phyloP scores from a whole-genome alignment of 352 stramenopile genomes.

The Phytophthora crassamura region DNA sequence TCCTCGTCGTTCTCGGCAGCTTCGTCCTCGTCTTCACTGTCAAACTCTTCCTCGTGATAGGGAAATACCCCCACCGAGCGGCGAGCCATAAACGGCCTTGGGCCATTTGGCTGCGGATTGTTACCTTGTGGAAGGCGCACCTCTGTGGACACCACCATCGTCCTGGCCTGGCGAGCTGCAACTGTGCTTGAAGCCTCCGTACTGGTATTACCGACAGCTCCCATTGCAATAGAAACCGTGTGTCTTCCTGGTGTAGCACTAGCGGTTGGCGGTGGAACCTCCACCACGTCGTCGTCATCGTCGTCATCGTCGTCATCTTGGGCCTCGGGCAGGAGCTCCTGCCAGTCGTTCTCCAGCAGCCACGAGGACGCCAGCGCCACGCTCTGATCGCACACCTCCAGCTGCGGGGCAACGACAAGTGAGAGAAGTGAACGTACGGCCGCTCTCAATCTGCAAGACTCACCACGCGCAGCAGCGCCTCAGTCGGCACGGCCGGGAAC shows the following conservation, averaged over 20 bases:
- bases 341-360: conserved; percentile 70
- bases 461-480: conserved; percentile 47
- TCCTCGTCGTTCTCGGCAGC: conserved; percentile 56
- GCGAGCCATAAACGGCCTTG: not conserved
- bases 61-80: not conserved
- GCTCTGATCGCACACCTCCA: conserved; percentile 61
- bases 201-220: not conserved
- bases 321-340: conserved; percentile 39
- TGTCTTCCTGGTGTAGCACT: not conserved
- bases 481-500: conserved; percentile 45
- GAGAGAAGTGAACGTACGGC: not conserved
- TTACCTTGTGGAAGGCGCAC: not conserved
- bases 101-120: not conserved
- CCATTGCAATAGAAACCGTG: not conserved
- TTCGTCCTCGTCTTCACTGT: conserved; percentile 50
- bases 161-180: not conserved
- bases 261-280: not conserved
- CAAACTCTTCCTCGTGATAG: conserved; percentile 21
- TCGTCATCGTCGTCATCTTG: not conserved
- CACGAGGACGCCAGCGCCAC: conserved; percentile 62
- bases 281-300: not conserved
- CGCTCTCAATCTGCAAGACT: not conserved
- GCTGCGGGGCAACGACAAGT: conserved; percentile 24
- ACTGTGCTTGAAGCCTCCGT: not conserved
- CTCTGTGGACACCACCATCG: conserved; percentile 29